These are phyloP conservation scores for Ophiocordyceps polyrhachis-furcata DNA, from an alignment of 2,329 filamentous ascomycete genomes.

Conservation along the genomic window DNA sequence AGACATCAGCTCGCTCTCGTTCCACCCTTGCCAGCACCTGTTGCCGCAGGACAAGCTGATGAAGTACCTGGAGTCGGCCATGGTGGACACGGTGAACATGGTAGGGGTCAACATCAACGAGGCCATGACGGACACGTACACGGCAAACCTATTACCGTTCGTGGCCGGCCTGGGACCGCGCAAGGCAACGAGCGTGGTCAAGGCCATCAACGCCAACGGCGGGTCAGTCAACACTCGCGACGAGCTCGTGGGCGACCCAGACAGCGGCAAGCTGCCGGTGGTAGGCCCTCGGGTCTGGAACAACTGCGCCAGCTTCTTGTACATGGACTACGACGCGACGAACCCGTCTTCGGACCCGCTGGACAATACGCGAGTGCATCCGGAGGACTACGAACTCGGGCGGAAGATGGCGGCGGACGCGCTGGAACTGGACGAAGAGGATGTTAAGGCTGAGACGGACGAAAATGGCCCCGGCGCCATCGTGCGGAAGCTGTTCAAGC, in stretches of 20 bases:
- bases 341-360: conserved; percentile 75
- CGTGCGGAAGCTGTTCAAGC: conserved; percentile 84
- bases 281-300: conserved; percentile 86
- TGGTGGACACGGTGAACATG: conserved; percentile 97
- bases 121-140: conserved; percentile 61
- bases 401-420: conserved; percentile 98
- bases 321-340: conserved; percentile 69
- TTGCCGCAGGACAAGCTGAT: conserved; percentile 74
- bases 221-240: conserved; percentile 69
- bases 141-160: conserved; percentile 76
- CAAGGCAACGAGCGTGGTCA: conserved; percentile 56
- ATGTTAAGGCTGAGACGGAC: conserved; percentile 85
- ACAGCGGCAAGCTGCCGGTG: conserved; percentile 57
- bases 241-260: conserved; percentile 76
- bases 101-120: conserved; percentile 93
- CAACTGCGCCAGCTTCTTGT: conserved; percentile 92
- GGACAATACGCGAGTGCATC: conserved; percentile 92
- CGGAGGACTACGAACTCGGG: conserved; percentile 94
- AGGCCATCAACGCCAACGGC: conserved; percentile 82
- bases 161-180: conserved; percentile 81
- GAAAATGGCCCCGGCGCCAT: conserved; percentile 81
- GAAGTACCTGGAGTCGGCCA: conserved; percentile 78
- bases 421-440: conserved; percentile 89
- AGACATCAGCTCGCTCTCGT: conserved; percentile 70
- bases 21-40: conserved; percentile 78